Base-by-base conservation (phyloP, 306 rosid species). In the Ammopiptanthus mongolicus region DNA sequence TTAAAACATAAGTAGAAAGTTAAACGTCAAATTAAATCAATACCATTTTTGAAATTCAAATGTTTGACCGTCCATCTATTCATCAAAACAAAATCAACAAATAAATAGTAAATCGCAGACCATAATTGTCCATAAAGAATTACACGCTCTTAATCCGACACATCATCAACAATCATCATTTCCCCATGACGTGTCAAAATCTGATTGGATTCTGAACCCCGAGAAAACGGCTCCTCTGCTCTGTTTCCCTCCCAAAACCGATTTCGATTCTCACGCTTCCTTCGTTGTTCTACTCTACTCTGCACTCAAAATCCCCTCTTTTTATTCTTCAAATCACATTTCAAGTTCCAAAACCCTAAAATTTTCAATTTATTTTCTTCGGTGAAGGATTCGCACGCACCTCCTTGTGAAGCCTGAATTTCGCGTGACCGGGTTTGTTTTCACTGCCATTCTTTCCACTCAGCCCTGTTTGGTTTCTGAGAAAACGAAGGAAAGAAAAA, bases 161-260 rank as follows among this genome's bases (percentile, higher is more conserved):
- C 66, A 84, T 83, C 73, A 76, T 6, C 56, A 31, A 2, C 6
- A 2, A 5, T 11, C 12, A 8, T 37, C 12, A 12, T 1, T 0
- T 0, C 0, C 4, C 14, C 42, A 11, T 70, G 75, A 82, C 84
- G 78, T 80, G 88, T 75, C 79, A 44, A 3, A 0, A 58, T 39
- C 23, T 4, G 13, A 53, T 22, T n/a, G 9, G 76, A 2, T 11
- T 22, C 3, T 5, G 37, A 4, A 63, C 15, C 76, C 61, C 65
- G 71, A 75, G 55, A 60, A 77, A 86, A 86, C 90, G 86, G 82
- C 73, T 79, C 65, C 46, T 15, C 4, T 6, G 13, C n/a, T 23
- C 29, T 50, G 17, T 72, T 71, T 78, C 74, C 85, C 80, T 73
- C 84, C 57, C 41, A 2, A 47, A 73, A 70, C 50, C 39, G 57